These are phyloP conservation scores for Cantharellus anzutake DNA, from an alignment of 768 basidiomycete genomes.

Conservation along the genomic window DNA sequence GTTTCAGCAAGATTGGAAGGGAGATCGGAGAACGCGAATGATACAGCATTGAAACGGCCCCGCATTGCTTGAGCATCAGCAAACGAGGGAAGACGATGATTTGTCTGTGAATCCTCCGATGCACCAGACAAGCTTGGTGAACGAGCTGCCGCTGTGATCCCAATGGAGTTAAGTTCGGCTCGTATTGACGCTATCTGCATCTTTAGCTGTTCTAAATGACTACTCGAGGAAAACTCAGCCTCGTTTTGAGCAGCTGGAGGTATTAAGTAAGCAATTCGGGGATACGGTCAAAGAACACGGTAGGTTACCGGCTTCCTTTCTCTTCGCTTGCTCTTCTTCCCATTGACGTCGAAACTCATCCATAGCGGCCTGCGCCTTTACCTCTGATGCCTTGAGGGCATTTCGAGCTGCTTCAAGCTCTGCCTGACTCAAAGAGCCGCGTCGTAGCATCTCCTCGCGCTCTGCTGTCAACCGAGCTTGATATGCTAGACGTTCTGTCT, in stretches of 20 bases:
- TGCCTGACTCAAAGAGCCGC: conserved; percentile 8
- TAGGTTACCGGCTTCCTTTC: conserved; percentile 5
- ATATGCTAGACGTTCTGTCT: conserved; percentile 3
- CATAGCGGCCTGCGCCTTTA: conserved; percentile 2
- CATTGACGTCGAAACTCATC: conserved; percentile 15
- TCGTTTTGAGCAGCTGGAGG: too few relatives aligned
- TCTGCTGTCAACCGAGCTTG: conserved; percentile 12
- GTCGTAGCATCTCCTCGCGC: conserved; percentile 8
- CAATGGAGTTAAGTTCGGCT: conserved; percentile 40
- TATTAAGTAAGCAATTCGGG: too few relatives aligned
- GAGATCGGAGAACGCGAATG: conserved; percentile 27
- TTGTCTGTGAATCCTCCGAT: background rate
- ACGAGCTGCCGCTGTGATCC: conserved; percentile 33
- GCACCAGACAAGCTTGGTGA: conserved; percentile 15
- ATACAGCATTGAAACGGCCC: conserved; percentile 27
- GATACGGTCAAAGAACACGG: too few relatives aligned
- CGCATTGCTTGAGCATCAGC: conserved; percentile 30
- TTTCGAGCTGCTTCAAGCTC: conserved; percentile 3
- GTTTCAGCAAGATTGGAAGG: conserved; percentile 24
- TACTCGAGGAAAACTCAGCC: too few relatives aligned
- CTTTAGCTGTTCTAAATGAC: too few relatives aligned
- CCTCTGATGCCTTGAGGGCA: background rate
- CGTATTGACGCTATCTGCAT: conserved; percentile 20
- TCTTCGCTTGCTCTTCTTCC: conserved; percentile 16
- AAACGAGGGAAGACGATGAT: conserved; percentile 28